phyloP scores from a whole-genome alignment of 2,329 filamentous ascomycete genomes.

The Didymella keratinophila region DNA sequence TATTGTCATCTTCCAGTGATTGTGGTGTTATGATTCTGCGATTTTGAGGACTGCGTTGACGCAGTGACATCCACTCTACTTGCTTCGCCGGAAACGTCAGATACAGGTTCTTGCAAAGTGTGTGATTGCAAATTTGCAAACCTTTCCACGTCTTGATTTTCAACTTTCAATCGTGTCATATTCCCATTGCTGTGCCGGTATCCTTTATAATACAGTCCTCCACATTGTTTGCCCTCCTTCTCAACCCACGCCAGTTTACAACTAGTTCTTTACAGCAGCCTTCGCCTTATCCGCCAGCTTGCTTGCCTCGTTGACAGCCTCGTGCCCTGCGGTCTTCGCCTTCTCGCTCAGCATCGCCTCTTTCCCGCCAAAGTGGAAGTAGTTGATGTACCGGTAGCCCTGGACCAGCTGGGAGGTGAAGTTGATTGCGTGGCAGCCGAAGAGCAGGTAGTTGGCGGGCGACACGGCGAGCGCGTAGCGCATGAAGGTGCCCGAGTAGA shows the following conservation, averaged over 20 bases:
- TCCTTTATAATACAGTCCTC: too few species aligned
- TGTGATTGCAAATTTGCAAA: too few species aligned
- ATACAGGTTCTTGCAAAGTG: too few species aligned
- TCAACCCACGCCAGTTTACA: too few species aligned
- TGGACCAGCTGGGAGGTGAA: slow-evolving; percentile 68
- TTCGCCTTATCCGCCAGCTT: not conserved
- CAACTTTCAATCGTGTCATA: too few species aligned
- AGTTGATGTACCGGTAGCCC: slow-evolving; percentile 68
- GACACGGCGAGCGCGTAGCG: slow-evolving; percentile 70
- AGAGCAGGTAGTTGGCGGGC: slow-evolving; percentile 72
- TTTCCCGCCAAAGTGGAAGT: slow-evolving; percentile 62
- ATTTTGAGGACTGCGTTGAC: not conserved
- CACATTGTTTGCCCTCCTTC: too few species aligned
- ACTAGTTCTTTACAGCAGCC: not conserved
- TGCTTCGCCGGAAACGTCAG: too few species aligned
- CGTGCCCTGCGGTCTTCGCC: slow-evolving; percentile 35
- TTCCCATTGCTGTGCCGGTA: too few species aligned
- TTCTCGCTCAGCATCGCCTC: slow-evolving; percentile 47
- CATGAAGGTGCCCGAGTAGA: slow-evolving; percentile 72
- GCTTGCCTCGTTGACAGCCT: not conserved
- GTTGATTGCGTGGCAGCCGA: slow-evolving; percentile 72
- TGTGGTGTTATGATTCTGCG: not conserved
- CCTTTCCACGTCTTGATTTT: too few species aligned
- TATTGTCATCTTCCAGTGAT: too few species aligned
- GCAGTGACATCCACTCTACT: not conserved